Conservation (phyloP, 106 monocot genomes). For the Phalaenopsis equestris region DNA sequence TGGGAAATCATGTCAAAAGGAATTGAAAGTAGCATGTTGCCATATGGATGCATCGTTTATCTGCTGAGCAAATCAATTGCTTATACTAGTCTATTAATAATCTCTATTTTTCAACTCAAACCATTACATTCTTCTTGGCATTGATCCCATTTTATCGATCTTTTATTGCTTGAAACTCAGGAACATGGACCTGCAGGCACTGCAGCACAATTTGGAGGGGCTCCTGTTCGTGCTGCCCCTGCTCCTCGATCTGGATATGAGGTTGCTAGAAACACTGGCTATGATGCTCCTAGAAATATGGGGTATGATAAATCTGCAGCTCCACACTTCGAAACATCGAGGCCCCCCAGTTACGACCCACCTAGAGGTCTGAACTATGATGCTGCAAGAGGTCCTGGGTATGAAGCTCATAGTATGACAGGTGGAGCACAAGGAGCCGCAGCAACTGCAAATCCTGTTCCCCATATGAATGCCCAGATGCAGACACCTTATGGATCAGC, state of each 20-base stretch:
- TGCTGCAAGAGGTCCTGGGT: slow-evolving; percentile 9
- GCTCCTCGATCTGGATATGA: slow-evolving; percentile 26
- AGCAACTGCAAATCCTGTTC: slow-evolving; percentile 14
- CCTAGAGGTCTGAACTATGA: slow-evolving; percentile 19
- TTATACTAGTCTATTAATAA: too few relatives aligned
- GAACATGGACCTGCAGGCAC: background rate
- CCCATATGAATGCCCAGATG: slow-evolving; percentile 4
- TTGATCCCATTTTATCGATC: too few relatives aligned
- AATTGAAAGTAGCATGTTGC: too few relatives aligned
- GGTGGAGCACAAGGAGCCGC: slow-evolving; percentile 2
- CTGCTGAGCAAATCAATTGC: too few relatives aligned
- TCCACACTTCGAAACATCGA: slow-evolving; percentile 22
- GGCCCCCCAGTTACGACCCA: slow-evolving; percentile 25
- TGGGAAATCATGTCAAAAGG: too few relatives aligned
- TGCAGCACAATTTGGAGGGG: background rate
- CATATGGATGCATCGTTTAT: too few relatives aligned
- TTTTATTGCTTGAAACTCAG: background rate
- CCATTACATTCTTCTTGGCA: too few relatives aligned
- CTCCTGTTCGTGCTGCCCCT: slow-evolving; percentile 22
- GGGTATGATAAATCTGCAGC: slow-evolving; percentile 8
- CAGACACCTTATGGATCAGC: slow-evolving; percentile 8
- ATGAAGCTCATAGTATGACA: slow-evolving; percentile 20
- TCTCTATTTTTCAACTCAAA: too few relatives aligned
- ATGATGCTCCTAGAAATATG: slow-evolving; percentile 8
- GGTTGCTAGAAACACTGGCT: slow-evolving; percentile 3